Evolutionary conservation across 129 eudicot species (phyloP).

Genomic region (Saposhnikovia divaricata): DNA sequence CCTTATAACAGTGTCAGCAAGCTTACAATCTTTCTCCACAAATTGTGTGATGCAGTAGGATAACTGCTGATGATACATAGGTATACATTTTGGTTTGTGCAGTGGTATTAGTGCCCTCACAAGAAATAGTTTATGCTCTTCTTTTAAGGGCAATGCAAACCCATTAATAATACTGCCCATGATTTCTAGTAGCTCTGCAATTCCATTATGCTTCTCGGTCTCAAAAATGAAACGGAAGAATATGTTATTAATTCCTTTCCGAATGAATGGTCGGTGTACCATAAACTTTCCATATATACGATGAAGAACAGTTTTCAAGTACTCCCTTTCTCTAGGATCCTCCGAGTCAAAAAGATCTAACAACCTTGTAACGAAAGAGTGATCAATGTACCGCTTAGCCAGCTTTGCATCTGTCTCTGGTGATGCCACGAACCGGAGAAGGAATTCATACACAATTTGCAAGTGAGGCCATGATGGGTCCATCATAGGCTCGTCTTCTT

Average conservation of each 20-base stretch:
- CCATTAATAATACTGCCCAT: conserved; percentile 26
- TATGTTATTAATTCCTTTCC: conserved; percentile 22
- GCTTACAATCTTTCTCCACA: conserved; percentile 18
- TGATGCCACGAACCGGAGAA: conserved; percentile 23
- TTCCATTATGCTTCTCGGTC: conserved; percentile 24
- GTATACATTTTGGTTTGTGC: conserved; percentile 18
- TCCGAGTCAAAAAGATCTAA: conserved; percentile 23
- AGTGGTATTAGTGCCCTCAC: conserved; percentile 22
- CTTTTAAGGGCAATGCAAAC: conserved; percentile 23
- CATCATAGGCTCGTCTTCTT: conserved; percentile 23
- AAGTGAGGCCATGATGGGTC: conserved; percentile 24
- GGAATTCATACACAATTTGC: conserved; percentile 25
- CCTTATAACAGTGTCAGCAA: conserved; percentile 17
- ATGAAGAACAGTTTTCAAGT: conserved; percentile 25
- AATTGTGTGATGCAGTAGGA: conserved; percentile 15
- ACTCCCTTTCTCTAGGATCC: conserved; percentile 23
- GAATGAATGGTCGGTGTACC: conserved; percentile 26
- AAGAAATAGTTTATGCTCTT: conserved; percentile 23
- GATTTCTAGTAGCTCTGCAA: conserved; percentile 23
- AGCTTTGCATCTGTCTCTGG: conserved; percentile 25
- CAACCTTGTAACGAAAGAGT: conserved; percentile 16
- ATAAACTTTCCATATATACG: conserved; percentile 25
- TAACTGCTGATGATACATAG: conserved; percentile 16
- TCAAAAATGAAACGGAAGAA: conserved; percentile 21
- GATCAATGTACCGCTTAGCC: conserved; percentile 25